Percentiles rank a stretch among this genome's conserved stretches.
phyloP scores from a whole-genome alignment of 1,284 basidiomycete genomes.

The Cryptococcus depauperatus region DNA sequence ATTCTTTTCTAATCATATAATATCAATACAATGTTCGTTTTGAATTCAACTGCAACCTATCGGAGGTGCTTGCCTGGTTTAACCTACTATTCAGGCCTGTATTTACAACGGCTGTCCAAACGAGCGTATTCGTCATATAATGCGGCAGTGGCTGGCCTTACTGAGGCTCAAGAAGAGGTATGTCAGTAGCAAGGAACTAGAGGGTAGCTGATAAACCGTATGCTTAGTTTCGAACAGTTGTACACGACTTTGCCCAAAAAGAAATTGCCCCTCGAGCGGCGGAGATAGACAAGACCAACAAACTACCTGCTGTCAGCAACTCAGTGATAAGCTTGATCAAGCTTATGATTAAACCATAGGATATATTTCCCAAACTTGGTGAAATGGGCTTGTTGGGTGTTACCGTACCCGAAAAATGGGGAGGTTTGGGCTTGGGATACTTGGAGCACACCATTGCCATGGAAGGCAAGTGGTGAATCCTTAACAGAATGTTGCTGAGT shows the following conservation, averaged over 20 bases:
- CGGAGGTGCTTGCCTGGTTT: too few species aligned
- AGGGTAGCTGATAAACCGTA: slow-evolving; percentile 1
- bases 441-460: slow-evolving; percentile 83
- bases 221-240: slow-evolving; percentile 65
- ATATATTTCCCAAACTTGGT: slow-evolving; percentile 81
- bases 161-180: slow-evolving; percentile 74
- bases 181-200: slow-evolving; percentile 18
- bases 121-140: slow-evolving; percentile 54
- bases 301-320: slow-evolving; percentile 59
- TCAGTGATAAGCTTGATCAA: neutral
- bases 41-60: too few species aligned
- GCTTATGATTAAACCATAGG: slow-evolving; percentile 46
- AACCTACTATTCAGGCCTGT: too few species aligned
- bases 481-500: neutral
- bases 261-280: slow-evolving; percentile 74
- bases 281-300: slow-evolving; percentile 74
- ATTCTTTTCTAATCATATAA: too few species aligned
- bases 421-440: slow-evolving; percentile 72
- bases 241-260: slow-evolving; percentile 65
- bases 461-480: slow-evolving; percentile 51
- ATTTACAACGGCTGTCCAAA: too few species aligned
- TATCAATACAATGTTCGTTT: too few species aligned
- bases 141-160: slow-evolving; percentile 66
- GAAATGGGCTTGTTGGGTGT: slow-evolving; percentile 67
- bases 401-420: slow-evolving; percentile 69